Conservation (phyloP, 495 filamentous ascomycete genomes). For the Platismatia glauca region DNA sequence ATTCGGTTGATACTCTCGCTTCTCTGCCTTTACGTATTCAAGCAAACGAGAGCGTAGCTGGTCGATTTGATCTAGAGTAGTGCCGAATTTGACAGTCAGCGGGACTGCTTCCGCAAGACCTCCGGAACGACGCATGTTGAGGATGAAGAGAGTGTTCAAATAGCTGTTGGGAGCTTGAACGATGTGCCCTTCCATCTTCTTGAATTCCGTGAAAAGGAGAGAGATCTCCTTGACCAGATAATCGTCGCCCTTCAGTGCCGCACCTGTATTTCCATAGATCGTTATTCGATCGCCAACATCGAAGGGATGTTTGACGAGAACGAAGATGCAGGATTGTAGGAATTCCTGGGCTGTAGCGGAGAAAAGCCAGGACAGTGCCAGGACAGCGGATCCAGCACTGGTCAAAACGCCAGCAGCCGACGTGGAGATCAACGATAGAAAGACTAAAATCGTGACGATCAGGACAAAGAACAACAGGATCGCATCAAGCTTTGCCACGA, state of each 20-base stretch:
- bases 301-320: conserved; percentile 97
- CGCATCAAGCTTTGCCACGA: conserved; percentile 82
- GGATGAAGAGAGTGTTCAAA: conserved; percentile 85
- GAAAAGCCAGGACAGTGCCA: conserved; percentile 88
- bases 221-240: conserved; percentile 95
- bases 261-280: conserved; percentile 83
- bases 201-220: conserved; percentile 94
- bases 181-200: conserved; percentile 94
- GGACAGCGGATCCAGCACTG: conserved; percentile 72
- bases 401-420: conserved; percentile 80
- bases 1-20: conserved; percentile 83
- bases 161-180: conserved; percentile 95
- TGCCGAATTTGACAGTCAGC: conserved; percentile 81
- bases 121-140: conserved; percentile 87
- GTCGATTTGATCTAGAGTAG: conserved; percentile 77
- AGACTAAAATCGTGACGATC: conserved; percentile 70
- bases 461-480: conserved; percentile 80
- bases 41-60: conserved; percentile 72
- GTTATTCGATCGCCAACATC: conserved; percentile 93
- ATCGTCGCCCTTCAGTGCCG: conserved; percentile 68
- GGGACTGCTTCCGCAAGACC: conserved; percentile 80
- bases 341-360: conserved; percentile 91
- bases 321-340: conserved; percentile 82
- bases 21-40: conserved; percentile 75
- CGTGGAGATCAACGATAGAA: conserved; percentile 80